A percentile compares a stretch with the other conserved stretches of the same genome.
Evolutionary conservation across 352 stramenopile species (phyloP).

Genomic region (Globisporangium recalcitrans): DNA sequence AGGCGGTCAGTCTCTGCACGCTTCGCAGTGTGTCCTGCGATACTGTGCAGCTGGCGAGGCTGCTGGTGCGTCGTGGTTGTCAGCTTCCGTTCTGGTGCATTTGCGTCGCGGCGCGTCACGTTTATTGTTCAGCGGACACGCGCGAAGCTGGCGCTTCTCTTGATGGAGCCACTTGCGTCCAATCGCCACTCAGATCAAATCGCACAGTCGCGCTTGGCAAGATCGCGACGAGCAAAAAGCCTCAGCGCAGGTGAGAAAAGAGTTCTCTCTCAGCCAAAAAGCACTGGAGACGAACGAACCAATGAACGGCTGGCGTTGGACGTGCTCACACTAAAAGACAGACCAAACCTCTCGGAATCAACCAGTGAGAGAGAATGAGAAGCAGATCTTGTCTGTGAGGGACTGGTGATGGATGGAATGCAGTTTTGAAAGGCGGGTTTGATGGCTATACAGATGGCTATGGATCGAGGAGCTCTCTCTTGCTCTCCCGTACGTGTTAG

Average conservation of each 20-base stretch:
- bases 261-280: neutral
- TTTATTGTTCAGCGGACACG: constrained; percentile 10
- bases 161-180: neutral
- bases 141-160: neutral
- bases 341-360: no score
- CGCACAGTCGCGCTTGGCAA: neutral
- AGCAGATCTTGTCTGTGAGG: neutral
- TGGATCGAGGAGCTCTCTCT: neutral
- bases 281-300: neutral
- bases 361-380: neutral
- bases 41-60: neutral
- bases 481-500: neutral
- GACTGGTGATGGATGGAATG: neutral
- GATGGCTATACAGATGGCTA: neutral
- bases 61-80: constrained; percentile 11
- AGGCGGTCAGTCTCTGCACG: neutral
- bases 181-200: no score
- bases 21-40: neutral
- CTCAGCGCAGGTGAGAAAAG: no score
- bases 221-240: neutral
- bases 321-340: no score
- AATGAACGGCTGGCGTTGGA: neutral
- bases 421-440: neutral
- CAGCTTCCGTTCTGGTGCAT: constrained; percentile 11
- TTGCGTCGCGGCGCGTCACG: constrained; percentile 35